Evolutionary conservation across 768 basidiomycete genomes (phyloP).

Genomic region (Arthromyces matolae): DNA sequence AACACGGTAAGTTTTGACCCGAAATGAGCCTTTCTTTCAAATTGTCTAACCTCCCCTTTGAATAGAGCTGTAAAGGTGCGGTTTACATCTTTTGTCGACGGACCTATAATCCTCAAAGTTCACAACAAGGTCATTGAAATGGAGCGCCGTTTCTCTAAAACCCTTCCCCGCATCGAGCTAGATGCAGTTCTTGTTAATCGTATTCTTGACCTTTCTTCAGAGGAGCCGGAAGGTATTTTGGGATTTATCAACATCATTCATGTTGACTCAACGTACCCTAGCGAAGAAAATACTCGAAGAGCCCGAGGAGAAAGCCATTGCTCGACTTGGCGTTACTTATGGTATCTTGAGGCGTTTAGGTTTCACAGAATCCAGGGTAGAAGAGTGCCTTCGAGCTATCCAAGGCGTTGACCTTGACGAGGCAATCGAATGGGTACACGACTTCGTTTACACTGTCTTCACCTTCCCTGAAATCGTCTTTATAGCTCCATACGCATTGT

Average conservation of each 20-base stretch:
- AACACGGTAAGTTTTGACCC: slow-evolving; percentile 42
- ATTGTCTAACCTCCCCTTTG: not conserved
- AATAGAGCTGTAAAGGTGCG: slow-evolving; percentile 35
- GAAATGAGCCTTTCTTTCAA: not conserved
- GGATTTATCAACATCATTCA: slow-evolving; percentile 3
- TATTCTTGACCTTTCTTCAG: slow-evolving; percentile 50
- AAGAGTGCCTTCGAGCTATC: slow-evolving; percentile 66
- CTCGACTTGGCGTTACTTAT: slow-evolving; percentile 74
- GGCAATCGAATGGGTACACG: slow-evolving; percentile 83
- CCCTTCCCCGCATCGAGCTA: slow-evolving; percentile 58
- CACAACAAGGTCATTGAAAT: slow-evolving; percentile 76
- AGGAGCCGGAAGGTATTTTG: slow-evolving; percentile 28
- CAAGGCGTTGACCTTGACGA: slow-evolving; percentile 77
- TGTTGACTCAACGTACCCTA: slow-evolving; percentile 17
- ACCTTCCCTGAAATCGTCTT: slow-evolving; percentile 1
- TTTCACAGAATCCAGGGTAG: slow-evolving; percentile 64
- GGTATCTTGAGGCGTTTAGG: slow-evolving; percentile 78
- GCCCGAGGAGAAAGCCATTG: slow-evolving; percentile 65
- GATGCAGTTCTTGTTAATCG: slow-evolving; percentile 55
- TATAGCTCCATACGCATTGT: slow-evolving; percentile 69
- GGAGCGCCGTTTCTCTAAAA: slow-evolving; percentile 70
- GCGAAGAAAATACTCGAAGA: slow-evolving; percentile 43
- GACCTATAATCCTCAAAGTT: not conserved
- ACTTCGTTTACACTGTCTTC: not conserved
- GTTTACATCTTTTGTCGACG: not conserved